Conservation (phyloP, 148 eudicot species). For the Fallopia convolvulus region DNA sequence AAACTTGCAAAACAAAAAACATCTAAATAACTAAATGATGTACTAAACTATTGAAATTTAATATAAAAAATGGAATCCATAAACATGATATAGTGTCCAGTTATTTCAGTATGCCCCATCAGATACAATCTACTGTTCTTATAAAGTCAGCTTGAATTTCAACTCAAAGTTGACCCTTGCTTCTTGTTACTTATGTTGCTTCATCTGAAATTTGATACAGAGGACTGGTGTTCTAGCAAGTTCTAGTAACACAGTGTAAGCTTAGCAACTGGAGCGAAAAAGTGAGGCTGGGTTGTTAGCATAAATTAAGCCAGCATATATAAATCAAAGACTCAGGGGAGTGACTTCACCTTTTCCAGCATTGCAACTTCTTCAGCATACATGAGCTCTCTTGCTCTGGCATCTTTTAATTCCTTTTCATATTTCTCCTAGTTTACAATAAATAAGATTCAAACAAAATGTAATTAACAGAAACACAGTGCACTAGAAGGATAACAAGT, state of each 20-base stretch:
- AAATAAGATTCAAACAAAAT: background rate
- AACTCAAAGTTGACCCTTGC: background rate
- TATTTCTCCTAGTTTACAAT: constrained; percentile 51
- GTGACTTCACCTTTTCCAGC: constrained; percentile 62
- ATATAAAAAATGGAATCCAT: background rate
- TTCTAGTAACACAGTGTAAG: background rate
- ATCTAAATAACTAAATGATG: background rate
- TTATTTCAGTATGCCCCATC: background rate
- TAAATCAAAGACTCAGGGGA: background rate
- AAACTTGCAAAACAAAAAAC: background rate
- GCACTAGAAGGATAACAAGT: background rate
- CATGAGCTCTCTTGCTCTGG: constrained; percentile 90
- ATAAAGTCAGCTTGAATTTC: background rate
- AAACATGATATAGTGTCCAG: background rate
- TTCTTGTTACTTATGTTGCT: background rate
- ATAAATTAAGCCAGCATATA: background rate
- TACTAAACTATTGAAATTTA: background rate
- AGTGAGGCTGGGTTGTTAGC: background rate
- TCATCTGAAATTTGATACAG: background rate
- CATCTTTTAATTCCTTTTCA: constrained; percentile 91
- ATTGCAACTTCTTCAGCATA: constrained; percentile 95
- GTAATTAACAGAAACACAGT: constrained; percentile 3
- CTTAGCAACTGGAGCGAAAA: background rate
- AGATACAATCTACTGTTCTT: background rate
- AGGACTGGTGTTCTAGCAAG: background rate